Evolutionary conservation across 2,329 filamentous ascomycete genomes (phyloP).

Genomic region (Aspergillus brasiliensis): DNA sequence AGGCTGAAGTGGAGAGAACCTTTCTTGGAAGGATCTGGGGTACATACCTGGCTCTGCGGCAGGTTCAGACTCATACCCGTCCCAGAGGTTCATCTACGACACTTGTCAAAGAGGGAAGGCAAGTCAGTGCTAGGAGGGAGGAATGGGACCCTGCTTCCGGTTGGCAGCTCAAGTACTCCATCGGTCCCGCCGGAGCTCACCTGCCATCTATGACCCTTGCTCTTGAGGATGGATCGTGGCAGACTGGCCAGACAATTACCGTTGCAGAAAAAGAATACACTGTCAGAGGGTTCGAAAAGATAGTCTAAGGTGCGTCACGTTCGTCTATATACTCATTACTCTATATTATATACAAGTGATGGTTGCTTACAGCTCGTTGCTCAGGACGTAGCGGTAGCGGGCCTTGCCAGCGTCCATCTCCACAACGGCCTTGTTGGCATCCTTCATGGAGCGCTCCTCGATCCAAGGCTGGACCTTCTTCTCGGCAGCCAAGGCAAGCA

Average conservation of each 20-base stretch:
- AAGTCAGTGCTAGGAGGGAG: conserved; percentile 34
- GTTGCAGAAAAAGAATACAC: conserved; percentile 23
- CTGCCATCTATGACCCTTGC: conserved; percentile 27
- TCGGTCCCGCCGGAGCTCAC: background rate
- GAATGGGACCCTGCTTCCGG: conserved; percentile 19
- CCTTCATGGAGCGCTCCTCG: conserved; percentile 42
- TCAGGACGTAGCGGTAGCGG: conserved; percentile 48
- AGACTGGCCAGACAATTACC: conserved; percentile 21
- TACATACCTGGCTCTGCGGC: conserved; percentile 31
- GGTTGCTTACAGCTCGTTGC: conserved; percentile 37
- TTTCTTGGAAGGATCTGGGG: conserved; percentile 37
- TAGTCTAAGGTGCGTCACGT: conserved; percentile 3
- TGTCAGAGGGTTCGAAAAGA: conserved; percentile 33
- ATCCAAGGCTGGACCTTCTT: conserved; percentile 46
- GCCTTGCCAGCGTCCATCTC: conserved; percentile 48
- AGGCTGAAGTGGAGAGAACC: conserved; percentile 26
- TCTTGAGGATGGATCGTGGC: conserved; percentile 18
- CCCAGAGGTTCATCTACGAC: conserved; percentile 10
- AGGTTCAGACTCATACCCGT: conserved; percentile 24
- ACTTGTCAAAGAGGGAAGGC: conserved; percentile 24
- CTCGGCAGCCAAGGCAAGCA: conserved; percentile 45
- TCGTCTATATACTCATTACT: conserved; percentile 11
- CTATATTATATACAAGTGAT: background rate
- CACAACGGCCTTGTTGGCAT: conserved; percentile 45
- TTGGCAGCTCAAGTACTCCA: conserved; percentile 11